A percentile compares a stretch with the other conserved stretches of the same genome.
These are phyloP conservation scores for Colletotrichum salicis DNA, from an alignment of 2,329 filamentous ascomycete species.

Conservation along the genomic window DNA sequence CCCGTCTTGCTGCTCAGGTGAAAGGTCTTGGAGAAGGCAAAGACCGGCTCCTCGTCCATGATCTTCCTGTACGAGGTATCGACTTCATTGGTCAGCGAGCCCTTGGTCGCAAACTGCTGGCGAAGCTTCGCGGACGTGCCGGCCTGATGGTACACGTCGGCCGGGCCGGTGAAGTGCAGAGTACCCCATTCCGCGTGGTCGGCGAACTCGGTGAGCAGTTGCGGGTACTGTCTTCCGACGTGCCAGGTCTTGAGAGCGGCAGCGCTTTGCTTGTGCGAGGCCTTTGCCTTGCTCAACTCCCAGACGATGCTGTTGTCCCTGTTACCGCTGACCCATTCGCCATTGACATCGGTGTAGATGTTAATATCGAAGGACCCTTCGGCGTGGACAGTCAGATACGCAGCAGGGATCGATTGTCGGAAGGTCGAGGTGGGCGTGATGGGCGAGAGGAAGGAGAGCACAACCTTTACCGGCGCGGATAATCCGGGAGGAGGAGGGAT, in stretches of 20 bases:
- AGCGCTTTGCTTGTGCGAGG: slow-evolving; percentile 46
- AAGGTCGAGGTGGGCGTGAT: slow-evolving; percentile 85
- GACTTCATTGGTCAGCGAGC: slow-evolving; percentile 72
- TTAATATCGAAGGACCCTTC: slow-evolving; percentile 73
- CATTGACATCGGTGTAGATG: slow-evolving; percentile 75
- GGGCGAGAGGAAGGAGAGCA: slow-evolving; percentile 73
- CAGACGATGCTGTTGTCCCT: slow-evolving; percentile 76
- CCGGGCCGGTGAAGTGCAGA: slow-evolving; percentile 79
- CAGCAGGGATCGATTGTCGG: slow-evolving; percentile 83
- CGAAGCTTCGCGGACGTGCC: slow-evolving; percentile 75
- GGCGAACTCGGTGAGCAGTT: slow-evolving; percentile 77
- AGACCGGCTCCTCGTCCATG: slow-evolving; percentile 82
- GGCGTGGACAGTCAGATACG: slow-evolving; percentile 78
- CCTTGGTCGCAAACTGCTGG: slow-evolving; percentile 74
- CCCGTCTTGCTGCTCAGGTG: slow-evolving; percentile 50
- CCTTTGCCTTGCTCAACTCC: slow-evolving; percentile 64
- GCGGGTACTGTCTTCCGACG: slow-evolving; percentile 68
- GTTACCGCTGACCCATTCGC: slow-evolving; percentile 85
- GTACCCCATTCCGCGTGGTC: slow-evolving; percentile 89
- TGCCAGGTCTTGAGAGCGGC: slow-evolving; percentile 73
- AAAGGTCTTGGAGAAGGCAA: slow-evolving; percentile 79
- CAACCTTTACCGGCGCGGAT: slow-evolving; percentile 48
- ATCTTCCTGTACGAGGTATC: slow-evolving; percentile 76
- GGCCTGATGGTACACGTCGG: slow-evolving; percentile 74
- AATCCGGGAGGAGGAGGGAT: slow-evolving; percentile 44